Evolutionary conservation across 1,284 basidiomycete genomes (phyloP), one percentile per base, ranked within the genome.

Genomic region (Cerioporus squamosus): DNA sequence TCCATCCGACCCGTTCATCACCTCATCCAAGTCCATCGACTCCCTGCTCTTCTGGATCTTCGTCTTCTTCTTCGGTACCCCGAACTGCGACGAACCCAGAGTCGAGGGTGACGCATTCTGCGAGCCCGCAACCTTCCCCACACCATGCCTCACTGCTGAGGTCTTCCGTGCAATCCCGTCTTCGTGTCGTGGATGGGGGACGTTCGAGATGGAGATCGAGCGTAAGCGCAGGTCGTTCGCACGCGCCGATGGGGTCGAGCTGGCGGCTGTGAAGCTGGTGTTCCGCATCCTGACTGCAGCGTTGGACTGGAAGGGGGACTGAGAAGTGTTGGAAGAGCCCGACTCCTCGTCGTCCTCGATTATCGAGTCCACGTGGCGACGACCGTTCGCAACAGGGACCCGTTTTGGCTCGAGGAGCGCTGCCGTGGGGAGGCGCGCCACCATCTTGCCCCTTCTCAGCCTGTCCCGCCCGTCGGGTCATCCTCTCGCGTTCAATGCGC

Each of bases 21-120:
- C 73, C 59, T 90, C 89, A 67, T 92, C 90, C 61, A 91, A 67
- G 68, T 91, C 86, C 60, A 91, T 67, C 10, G 87, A 89, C 68
- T 91, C 90, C 40, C 81, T 77, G 64, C 85, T 84, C 45, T 77
- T 78, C 55, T 79, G 81, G 39, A 81, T 68, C 63, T 76, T 82
- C 39, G 84, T 79, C 10, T 78, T 83, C 43, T 82, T 80, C 46
- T 56, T 61, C 7, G 59, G 61, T 26, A 54, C 43, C n/a, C 55
- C 55, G 10, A 18, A 33, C 46, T 45, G 63, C 51, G 53, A 39
- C 53, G 60, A 51, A 7, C 49, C 46, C 8, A 24, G 5, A 14
- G 18, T n/a, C 18, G 26, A 17, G 23, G 53, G 60, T 54, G 56
- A 57, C 33, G 63, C 48, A 31, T 59, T 62, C 51, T 63, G 63